Evolutionary conservation across 1,284 basidiomycete species (phyloP).

Genomic region (Cutaneotrichosporon curvatum): DNA sequence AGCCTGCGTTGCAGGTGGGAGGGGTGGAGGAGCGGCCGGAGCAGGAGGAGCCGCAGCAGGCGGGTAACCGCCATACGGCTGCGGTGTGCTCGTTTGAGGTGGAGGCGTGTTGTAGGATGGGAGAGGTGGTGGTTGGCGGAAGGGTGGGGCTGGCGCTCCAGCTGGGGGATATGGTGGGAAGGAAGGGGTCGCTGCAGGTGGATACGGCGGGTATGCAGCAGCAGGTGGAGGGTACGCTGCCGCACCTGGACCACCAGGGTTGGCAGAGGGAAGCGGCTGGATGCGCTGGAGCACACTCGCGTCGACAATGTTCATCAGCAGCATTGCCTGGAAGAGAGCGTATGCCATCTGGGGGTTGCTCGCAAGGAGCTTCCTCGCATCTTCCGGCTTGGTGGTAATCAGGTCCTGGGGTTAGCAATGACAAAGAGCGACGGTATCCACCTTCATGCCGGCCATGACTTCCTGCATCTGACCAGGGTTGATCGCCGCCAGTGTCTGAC

Average conservation of each 20-base stretch:
- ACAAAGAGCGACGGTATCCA: conserved; percentile 44
- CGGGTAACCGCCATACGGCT: conserved; percentile 22
- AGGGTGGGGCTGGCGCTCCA: conserved; percentile 21
- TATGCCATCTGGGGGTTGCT: conserved; percentile 90
- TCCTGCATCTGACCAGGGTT: conserved; percentile 81
- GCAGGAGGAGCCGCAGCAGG: conserved; percentile 23
- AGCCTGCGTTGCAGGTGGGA: conserved; percentile 37
- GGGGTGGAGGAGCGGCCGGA: conserved; percentile 17
- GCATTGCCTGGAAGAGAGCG: conserved; percentile 89
- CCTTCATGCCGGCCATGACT: conserved; percentile 97
- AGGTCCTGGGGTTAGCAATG: conserved; percentile 49
- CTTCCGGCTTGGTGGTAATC: conserved; percentile 81
- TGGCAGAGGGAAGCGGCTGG: conserved; percentile 35
- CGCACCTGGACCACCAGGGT: conserved; percentile 7
- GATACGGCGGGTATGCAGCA: conserved; percentile 24
- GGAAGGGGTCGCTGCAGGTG: conserved; percentile 34
- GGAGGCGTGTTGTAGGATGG: conserved; percentile 22
- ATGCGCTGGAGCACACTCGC: conserved; percentile 54
- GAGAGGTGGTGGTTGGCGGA: conserved; percentile 25
- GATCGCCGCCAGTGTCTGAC: conserved; percentile 75
- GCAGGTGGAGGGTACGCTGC: conserved; percentile 25
- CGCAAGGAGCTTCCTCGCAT: conserved; percentile 71
- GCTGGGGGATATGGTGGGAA: conserved; percentile 18
- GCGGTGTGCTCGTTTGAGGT: conserved; percentile 41
- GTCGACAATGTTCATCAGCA: conserved; percentile 92